These are phyloP conservation scores for Pestalotiopsis sp. DNA, from an alignment of 2,329 filamentous ascomycete genomes.

Conservation along the genomic window DNA sequence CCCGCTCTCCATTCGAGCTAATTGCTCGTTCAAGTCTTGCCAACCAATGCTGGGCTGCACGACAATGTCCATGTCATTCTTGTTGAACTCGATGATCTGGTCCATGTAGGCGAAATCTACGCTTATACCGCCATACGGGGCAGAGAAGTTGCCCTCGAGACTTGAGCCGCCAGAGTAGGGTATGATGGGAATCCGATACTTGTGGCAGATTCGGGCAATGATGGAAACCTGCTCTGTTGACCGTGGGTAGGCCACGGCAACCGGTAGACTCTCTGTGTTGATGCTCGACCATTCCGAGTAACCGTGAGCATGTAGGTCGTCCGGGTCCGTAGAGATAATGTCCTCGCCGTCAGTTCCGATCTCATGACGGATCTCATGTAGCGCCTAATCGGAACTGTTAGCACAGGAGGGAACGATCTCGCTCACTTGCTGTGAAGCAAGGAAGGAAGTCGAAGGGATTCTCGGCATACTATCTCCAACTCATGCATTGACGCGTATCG, in stretches of 20 bases:
- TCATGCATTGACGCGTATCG: conserved; percentile 51
- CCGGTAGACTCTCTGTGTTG: conserved; percentile 62
- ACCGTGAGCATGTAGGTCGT: conserved; percentile 64
- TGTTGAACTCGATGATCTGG: conserved; percentile 75
- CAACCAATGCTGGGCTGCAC: conserved; percentile 92
- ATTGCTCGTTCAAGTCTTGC: conserved; percentile 80
- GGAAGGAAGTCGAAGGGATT: not conserved
- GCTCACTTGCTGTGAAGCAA: not conserved
- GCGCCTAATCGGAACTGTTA: conserved; percentile 44
- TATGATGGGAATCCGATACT: conserved; percentile 81
- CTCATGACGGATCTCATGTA: conserved; percentile 55
- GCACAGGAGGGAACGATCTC: not conserved
- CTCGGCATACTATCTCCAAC: conserved; percentile 50
- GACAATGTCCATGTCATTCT: conserved; percentile 89
- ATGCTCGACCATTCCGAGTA: conserved; percentile 69
- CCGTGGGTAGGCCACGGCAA: conserved; percentile 67
- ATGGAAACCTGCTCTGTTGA: conserved; percentile 62
- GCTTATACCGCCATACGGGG: conserved; percentile 83
- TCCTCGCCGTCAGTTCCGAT: conserved; percentile 48
- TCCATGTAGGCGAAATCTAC: conserved; percentile 92
- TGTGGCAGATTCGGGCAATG: conserved; percentile 72
- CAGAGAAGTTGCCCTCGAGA: conserved; percentile 88
- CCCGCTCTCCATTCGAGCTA: conserved; percentile 70
- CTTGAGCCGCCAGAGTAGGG: conserved; percentile 86
- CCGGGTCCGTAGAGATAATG: conserved; percentile 64